phyloP scores from a whole-genome alignment of 495 filamentous ascomycete genomes.

The Evernia prunastri region DNA sequence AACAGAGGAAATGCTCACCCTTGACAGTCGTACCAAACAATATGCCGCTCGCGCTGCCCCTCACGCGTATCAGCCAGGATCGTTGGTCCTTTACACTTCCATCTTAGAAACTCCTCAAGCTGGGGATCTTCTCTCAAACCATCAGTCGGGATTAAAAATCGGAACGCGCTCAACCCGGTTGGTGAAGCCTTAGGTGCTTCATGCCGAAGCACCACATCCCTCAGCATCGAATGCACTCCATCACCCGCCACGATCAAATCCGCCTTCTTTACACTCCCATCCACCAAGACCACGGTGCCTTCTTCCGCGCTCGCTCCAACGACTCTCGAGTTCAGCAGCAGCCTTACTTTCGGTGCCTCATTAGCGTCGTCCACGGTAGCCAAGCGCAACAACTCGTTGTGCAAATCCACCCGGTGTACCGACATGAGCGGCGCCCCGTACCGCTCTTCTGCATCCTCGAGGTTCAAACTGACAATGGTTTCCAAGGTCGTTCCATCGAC shows the following conservation, averaged over 20 bases:
- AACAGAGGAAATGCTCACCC: conserved; percentile 22
- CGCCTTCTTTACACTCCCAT: conserved; percentile 29
- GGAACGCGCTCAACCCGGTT: conserved; percentile 25
- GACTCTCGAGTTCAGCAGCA: conserved; percentile 26
- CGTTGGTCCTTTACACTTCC: conserved; percentile 20
- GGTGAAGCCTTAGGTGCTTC: conserved; percentile 11
- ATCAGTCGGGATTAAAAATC: conserved; percentile 36
- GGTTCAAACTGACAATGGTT: conserved; percentile 27
- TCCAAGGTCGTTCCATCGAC: conserved; percentile 29
- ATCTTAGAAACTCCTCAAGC: conserved; percentile 17
- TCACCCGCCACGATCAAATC: conserved; percentile 48
- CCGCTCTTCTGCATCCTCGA: conserved; percentile 2
- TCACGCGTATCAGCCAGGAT: conserved; percentile 21
- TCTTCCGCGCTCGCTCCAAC: conserved; percentile 30
- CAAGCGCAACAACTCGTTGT: conserved; percentile 38
- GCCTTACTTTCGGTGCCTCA: conserved; percentile 26
- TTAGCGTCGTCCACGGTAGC: conserved; percentile 27
- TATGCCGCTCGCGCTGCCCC: conserved; percentile 22
- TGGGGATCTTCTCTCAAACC: conserved; percentile 29
- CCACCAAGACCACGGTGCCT: conserved; percentile 33
- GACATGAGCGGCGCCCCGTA: conserved; percentile 26
- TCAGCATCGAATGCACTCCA: conserved; percentile 41
- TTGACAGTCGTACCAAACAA: conserved; percentile 35
- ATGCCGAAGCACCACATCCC: conserved; percentile 26
- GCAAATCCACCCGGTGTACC: conserved; percentile 48